Conservation (phyloP, 352 stramenopile species). For the Globisporangium cystogenes region DNA sequence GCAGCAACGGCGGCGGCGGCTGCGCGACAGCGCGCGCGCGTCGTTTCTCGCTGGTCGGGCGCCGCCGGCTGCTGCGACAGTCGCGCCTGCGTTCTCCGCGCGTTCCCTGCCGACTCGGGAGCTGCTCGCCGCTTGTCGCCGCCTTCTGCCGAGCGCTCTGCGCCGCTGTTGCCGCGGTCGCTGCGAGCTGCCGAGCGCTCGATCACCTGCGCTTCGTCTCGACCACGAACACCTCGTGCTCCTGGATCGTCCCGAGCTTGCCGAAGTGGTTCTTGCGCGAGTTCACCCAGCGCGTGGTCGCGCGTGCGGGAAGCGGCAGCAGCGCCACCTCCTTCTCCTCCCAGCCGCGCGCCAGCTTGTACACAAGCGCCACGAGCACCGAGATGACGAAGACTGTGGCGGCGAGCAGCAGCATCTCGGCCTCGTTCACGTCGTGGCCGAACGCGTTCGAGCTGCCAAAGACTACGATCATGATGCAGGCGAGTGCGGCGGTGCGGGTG, state of each 20-base stretch:
- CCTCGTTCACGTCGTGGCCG: constrained; percentile 60
- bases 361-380: constrained; percentile 65
- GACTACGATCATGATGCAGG: constrained; percentile 46
- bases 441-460: constrained; percentile 74
- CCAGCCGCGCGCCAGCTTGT: constrained; percentile 68
- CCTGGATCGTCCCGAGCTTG: constrained; percentile 61
- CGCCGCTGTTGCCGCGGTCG: background rate
- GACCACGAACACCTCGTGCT: constrained; percentile 62
- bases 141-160: background rate
- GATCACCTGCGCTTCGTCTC: constrained; percentile 56
- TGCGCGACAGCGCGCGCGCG: background rate
- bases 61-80: background rate
- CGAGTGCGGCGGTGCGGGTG: background rate
- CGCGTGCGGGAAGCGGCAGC: constrained; percentile 38
- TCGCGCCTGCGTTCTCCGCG: background rate
- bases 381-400: constrained; percentile 71
- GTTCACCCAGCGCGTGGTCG: constrained; percentile 59
- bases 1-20: too few relatives aligned
- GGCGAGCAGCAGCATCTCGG: constrained; percentile 59
- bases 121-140: background rate
- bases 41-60: background rate
- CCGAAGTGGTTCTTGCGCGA: constrained; percentile 58
- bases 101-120: background rate
- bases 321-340: constrained; percentile 46
- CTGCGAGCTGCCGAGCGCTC: background rate